Conservation (phyloP, 179 eudicot genomes). For the Drosera spatulata region DNA sequence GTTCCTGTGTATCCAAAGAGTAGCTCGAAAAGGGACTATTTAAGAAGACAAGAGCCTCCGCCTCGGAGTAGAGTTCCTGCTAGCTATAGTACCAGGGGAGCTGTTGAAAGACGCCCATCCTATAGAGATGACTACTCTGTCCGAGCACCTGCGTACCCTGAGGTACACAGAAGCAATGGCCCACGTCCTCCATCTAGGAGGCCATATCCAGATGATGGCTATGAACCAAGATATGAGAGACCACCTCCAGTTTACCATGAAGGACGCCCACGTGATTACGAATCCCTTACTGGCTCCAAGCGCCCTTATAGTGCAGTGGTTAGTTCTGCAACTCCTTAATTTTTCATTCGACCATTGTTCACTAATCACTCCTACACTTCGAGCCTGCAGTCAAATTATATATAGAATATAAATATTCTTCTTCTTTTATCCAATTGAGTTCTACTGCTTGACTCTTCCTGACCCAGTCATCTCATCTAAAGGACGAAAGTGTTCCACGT, state of each 20-base stretch:
- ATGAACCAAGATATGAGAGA: conserved; percentile 74
- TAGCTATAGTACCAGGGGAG: conserved; percentile 57
- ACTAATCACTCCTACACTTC: background rate
- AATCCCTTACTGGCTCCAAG: conserved; percentile 74
- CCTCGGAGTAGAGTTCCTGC: conserved; percentile 68
- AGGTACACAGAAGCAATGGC: conserved; percentile 47
- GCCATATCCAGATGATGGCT: conserved; percentile 68
- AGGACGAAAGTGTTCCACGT: conserved; percentile 84
- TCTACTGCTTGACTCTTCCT: background rate
- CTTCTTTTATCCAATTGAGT: background rate
- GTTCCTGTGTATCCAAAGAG: conserved; percentile 72
- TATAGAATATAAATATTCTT: background rate
- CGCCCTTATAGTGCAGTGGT: conserved; percentile 82
- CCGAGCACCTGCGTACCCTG: conserved; percentile 65
- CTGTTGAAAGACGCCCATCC: conserved; percentile 60
- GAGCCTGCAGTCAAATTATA: too few species aligned
- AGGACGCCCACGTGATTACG: conserved; percentile 76
- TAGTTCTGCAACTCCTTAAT: conserved; percentile 5
- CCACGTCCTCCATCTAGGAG: conserved; percentile 59
- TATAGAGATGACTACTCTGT: conserved; percentile 70
- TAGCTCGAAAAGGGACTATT: conserved; percentile 63
- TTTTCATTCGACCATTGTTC: background rate
- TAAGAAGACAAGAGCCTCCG: conserved; percentile 59
- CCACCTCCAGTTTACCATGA: conserved; percentile 78
- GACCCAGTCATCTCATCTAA: conserved; percentile 1